Evolutionary conservation across 768 basidiomycete genomes (phyloP), one percentile per base, ranked within the genome.

Genomic region (Galerina marginata): DNA sequence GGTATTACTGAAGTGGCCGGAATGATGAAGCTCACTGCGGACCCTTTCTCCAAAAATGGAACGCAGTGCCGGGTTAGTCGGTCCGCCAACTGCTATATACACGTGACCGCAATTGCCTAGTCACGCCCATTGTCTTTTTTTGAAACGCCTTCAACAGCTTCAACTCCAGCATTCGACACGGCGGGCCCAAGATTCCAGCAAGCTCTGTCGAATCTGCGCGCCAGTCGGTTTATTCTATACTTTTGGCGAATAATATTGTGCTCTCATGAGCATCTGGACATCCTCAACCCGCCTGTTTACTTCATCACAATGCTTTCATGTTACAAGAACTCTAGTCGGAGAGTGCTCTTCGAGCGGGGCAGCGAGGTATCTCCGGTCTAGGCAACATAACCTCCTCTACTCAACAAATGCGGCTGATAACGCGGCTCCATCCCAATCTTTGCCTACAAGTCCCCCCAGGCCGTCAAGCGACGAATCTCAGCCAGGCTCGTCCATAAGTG

Each of bases 41-140:
- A 61, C 49, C 39, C 48, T 36, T 45, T 56, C 38, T 7, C 49
- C 60, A 53, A 33, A 23, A 61, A 56, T 49, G 60, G 60, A 57
- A 38, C 20, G 20, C 20, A 20, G 20, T 20, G 20, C 36, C 37
- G 23, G 44, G 56, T 16, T 37, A n/a, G 23, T 16, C 56, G 56
- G 56, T 12, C 56, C 48, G 56, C 39, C 38, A 42, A 4, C n/a
- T 4, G 12, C 11, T 23, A 26, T 9, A 7, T 6, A 1, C 49
- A 51, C 50, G 50, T 51, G 50, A 39, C n/a, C 11, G 14, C n/a
- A 1, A 50, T 37, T 29, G 7, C 12, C 9, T n/a, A 12, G 49
- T 50, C 49, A 50, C 49, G 49, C 33, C 29, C 15, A 20, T 20
- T 12, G 20, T 52, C 16, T 50, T 50, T 50, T 48, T 48, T 48